Conservation (phyloP, 2,329 filamentous ascomycete genomes). For the Lomentospora prolificans region DNA sequence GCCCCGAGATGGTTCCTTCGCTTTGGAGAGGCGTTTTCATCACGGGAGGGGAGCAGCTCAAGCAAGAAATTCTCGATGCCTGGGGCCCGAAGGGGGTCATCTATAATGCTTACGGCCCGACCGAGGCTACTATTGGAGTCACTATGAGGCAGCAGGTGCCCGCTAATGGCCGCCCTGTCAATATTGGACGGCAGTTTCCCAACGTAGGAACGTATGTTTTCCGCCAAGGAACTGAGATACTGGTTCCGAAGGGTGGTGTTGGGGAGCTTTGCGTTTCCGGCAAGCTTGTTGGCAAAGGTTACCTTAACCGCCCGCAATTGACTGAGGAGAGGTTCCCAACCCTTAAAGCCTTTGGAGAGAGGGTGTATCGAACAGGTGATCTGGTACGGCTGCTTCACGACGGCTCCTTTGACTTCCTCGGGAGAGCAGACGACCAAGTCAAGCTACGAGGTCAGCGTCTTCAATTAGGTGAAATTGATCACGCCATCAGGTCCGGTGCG, state of each 20-base stretch:
- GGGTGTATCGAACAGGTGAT: constrained; percentile 81
- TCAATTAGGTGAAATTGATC: constrained; percentile 86
- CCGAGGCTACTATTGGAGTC: constrained; percentile 85
- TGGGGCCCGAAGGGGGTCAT: constrained; percentile 77
- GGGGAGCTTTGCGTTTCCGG: constrained; percentile 87
- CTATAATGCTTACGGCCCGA: constrained; percentile 88
- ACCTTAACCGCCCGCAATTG: constrained; percentile 70
- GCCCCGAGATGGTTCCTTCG: constrained; percentile 70
- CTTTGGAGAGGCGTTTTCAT: constrained; percentile 82
- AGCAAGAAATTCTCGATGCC: constrained; percentile 76
- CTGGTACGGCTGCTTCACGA: constrained; percentile 74
- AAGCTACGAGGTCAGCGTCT: constrained; percentile 84
- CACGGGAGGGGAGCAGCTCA: constrained; percentile 79
- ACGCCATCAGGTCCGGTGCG: constrained; percentile 58
- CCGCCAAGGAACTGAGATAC: constrained; percentile 54
- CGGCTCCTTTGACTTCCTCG: constrained; percentile 76
- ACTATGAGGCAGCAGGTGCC: constrained; percentile 84
- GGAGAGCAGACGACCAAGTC: constrained; percentile 82
- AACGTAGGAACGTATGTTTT: constrained; percentile 83
- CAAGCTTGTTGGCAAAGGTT: constrained; percentile 79
- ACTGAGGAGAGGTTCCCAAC: constrained; percentile 67
- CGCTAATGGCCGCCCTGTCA: constrained; percentile 66
- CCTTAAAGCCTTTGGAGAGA: constrained; percentile 43
- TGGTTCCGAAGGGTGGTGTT: constrained; percentile 67
- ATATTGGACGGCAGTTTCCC: constrained; percentile 78